These are phyloP conservation scores for Pseudogymnoascus sp. DNA, from an alignment of 2,329 filamentous ascomycete species.

Conservation along the genomic window DNA sequence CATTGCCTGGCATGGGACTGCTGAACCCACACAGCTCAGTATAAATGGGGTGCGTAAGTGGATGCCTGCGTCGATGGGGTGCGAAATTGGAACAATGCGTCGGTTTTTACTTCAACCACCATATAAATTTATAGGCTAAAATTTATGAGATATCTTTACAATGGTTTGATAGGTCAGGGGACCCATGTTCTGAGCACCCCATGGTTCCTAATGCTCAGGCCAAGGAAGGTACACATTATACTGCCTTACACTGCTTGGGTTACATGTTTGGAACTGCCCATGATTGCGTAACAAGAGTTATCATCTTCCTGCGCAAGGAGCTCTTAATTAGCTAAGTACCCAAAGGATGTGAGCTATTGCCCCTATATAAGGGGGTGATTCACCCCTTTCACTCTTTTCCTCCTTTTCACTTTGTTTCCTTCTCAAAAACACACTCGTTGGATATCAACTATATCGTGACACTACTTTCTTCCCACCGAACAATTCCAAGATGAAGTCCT, in stretches of 20 bases:
- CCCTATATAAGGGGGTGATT: neutral
- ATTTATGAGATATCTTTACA: neutral
- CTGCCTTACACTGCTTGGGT: neutral
- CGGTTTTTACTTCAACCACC: neutral
- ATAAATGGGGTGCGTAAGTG: neutral
- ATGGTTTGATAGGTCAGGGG: neutral
- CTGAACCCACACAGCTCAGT: neutral
- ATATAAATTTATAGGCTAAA: neutral
- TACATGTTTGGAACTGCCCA: neutral
- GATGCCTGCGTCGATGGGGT: neutral
- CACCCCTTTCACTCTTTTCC: neutral
- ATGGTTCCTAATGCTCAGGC: neutral
- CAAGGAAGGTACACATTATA: slow-evolving; percentile 1
- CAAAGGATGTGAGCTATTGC: neutral
- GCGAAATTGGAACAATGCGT: neutral
- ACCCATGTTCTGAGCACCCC: neutral
- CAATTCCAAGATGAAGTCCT: slow-evolving; percentile 1
- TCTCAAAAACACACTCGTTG: neutral
- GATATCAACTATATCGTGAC: neutral
- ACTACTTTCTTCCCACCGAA: neutral
- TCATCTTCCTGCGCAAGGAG: neutral
- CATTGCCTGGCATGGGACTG: neutral
- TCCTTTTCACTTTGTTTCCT: neutral
- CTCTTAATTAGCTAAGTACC: neutral
- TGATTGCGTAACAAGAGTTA: neutral